Percentiles rank a stretch among this genome's conserved stretches.
These are phyloP conservation scores for Haplosporangium gracile DNA, from an alignment of 192 early-diverging fungal species.

Conservation along the genomic window DNA sequence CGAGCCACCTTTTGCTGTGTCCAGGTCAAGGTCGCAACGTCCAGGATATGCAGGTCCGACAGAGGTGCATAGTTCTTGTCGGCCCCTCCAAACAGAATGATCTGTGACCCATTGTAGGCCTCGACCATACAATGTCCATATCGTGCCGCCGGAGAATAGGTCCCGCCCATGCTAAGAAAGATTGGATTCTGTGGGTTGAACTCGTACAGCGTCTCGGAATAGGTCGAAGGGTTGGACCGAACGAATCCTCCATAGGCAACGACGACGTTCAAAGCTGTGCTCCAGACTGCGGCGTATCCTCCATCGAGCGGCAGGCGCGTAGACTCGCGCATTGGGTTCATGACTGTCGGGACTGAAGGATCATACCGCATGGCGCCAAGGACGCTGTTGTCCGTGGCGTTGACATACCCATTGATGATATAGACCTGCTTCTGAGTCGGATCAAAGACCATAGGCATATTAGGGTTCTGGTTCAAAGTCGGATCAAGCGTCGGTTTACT, in stretches of 20 bases:
- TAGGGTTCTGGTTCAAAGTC: not conserved
- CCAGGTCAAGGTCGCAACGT: slow-evolving; percentile 19
- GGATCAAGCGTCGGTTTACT: not conserved
- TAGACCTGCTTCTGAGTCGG: slow-evolving; percentile 5
- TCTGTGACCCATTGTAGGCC: slow-evolving; percentile 13
- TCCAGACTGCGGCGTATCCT: slow-evolving; percentile 2
- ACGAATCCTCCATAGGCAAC: not conserved
- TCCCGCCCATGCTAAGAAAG: not conserved
- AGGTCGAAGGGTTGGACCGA: not conserved
- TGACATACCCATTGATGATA: slow-evolving; percentile 8
- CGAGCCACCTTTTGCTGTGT: not conserved
- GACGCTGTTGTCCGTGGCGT: not conserved
- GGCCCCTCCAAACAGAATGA: slow-evolving; percentile 31
- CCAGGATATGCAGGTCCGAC: slow-evolving; percentile 24
- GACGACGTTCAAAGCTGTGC: not conserved
- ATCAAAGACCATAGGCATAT: slow-evolving; percentile 3
- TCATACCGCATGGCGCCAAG: not conserved
- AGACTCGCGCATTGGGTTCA: not conserved
- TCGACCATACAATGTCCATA: slow-evolving; percentile 1
- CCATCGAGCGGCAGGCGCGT: not conserved
- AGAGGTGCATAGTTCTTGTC: not conserved
- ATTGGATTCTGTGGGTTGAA: not conserved
- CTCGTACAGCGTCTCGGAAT: not conserved
- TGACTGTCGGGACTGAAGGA: not conserved
- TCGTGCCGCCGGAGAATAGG: not conserved